phyloP scores from a whole-genome alignment of 345 rosid species.

The Chamaenerion angustifolium region DNA sequence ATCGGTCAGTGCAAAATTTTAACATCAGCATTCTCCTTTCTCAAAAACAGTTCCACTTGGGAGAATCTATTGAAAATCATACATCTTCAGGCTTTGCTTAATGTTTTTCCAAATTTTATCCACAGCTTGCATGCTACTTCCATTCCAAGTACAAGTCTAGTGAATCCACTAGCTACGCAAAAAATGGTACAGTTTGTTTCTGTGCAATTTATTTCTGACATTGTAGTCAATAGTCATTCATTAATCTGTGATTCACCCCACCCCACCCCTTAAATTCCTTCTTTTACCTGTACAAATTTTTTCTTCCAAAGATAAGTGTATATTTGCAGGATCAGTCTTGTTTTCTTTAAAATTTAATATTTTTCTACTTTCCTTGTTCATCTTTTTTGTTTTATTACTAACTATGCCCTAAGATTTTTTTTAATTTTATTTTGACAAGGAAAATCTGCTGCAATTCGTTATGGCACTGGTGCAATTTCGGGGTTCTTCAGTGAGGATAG shows the following conservation, averaged over 20 bases:
- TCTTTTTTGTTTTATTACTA: background rate
- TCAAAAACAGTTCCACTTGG: too few relatives aligned
- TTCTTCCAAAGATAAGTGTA: too few relatives aligned
- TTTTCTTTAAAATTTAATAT: too few relatives aligned
- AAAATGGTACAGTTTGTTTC: constrained; percentile 36
- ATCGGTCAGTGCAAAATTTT: constrained; percentile 29
- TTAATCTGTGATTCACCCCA: too few relatives aligned
- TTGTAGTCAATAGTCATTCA: too few relatives aligned
- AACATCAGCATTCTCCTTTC: background rate
- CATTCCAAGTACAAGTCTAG: constrained; percentile 75
- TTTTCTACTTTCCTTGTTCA: too few relatives aligned
- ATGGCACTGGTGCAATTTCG: constrained; percentile 59
- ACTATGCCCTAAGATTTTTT: too few relatives aligned
- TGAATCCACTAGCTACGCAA: constrained; percentile 48
- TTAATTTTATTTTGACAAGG: constrained; percentile 29
- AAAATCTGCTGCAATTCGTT: constrained; percentile 58
- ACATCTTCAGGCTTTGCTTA: background rate
- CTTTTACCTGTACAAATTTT: too few relatives aligned
- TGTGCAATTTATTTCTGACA: background rate
- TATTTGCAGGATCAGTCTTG: too few relatives aligned
- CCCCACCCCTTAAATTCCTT: too few relatives aligned
- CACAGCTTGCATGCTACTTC: constrained; percentile 75
- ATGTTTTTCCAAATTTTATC: constrained; percentile 1
- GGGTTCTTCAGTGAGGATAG: constrained; percentile 52
- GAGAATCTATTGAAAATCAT: too few relatives aligned